phyloP scores from a whole-genome alignment of 2,329 filamentous ascomycete species.

The Zymoseptoria brevis region DNA sequence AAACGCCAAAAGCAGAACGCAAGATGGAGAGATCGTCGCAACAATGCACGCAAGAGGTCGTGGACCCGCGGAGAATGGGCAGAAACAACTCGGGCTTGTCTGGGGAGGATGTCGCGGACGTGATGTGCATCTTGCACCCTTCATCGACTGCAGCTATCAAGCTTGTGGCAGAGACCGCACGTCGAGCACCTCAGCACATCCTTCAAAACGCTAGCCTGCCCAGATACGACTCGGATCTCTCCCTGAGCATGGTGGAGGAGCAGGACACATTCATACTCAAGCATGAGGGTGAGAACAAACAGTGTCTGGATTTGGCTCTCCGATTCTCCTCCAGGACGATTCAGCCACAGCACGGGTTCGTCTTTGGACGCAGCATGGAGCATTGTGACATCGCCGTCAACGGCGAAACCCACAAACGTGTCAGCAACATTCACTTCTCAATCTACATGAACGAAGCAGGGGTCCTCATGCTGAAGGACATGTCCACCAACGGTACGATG shows the following conservation, averaged over 20 bases:
- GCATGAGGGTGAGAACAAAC: constrained; percentile 29
- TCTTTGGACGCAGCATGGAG: constrained; percentile 68
- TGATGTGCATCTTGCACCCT: constrained; percentile 81
- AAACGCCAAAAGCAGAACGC: background rate
- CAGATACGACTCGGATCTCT: constrained; percentile 28
- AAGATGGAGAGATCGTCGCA: constrained; percentile 41
- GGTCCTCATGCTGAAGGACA: constrained; percentile 84
- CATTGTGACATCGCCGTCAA: constrained; percentile 65
- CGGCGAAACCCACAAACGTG: constrained; percentile 59
- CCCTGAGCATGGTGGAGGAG: constrained; percentile 22
- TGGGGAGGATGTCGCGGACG: constrained; percentile 76
- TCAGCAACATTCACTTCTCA: constrained; percentile 94
- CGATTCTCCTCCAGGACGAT: constrained; percentile 68
- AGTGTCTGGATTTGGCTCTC: constrained; percentile 60
- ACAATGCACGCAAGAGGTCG: constrained; percentile 59
- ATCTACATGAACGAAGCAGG: constrained; percentile 84
- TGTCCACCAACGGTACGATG: constrained; percentile 90
- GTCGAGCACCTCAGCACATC: constrained; percentile 50
- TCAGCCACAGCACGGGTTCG: constrained; percentile 64
- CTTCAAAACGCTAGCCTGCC: constrained; percentile 39
- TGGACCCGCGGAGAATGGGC: constrained; percentile 73
- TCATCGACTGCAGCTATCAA: constrained; percentile 62
- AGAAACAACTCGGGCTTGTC: constrained; percentile 75
- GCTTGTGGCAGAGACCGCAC: constrained; percentile 55
- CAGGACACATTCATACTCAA: constrained; percentile 28